Percentiles rank a stretch among this genome's conserved stretches.
These are phyloP conservation scores for Naegleria gruberi DNA, from an alignment of 208 protist genomes.

Conservation along the genomic window DNA sequence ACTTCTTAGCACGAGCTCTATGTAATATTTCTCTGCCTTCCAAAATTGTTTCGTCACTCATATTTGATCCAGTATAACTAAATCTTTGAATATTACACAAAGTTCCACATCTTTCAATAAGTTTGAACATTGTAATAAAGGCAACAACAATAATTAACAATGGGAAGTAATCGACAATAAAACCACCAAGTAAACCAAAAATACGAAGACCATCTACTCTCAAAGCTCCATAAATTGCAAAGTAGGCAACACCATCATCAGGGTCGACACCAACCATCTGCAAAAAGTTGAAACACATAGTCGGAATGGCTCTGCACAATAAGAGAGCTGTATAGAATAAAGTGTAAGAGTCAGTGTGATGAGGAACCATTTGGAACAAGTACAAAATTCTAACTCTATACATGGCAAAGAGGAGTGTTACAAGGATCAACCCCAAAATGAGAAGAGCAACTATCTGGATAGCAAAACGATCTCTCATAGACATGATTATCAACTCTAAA, in stretches of 20 bases:
- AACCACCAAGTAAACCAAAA: neutral
- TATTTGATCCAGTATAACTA: neutral
- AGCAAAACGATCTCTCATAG: neutral
- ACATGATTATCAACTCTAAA: neutral
- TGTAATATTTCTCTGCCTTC: slow-evolving; percentile 2
- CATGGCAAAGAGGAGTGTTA: neutral
- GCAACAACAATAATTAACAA: neutral
- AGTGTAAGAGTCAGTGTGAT: neutral
- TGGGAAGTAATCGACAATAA: neutral
- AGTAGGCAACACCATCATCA: slow-evolving; percentile 13
- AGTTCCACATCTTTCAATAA: neutral
- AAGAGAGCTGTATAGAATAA: neutral
- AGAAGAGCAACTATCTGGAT: neutral
- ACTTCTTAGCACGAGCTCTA: neutral
- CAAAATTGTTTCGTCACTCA: neutral
- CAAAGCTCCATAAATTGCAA: neutral
- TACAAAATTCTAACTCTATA: neutral
- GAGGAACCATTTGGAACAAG: neutral
- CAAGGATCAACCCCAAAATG: neutral
- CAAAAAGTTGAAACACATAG: slow-evolving; percentile 14
- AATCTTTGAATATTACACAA: neutral
- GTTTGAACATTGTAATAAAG: neutral
- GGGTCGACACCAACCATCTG: neutral
- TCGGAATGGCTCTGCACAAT: neutral
- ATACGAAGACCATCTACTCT: neutral